These are phyloP conservation scores for Prosopis cineraria DNA, from an alignment of 306 rosid species.

Conservation along the genomic window DNA sequence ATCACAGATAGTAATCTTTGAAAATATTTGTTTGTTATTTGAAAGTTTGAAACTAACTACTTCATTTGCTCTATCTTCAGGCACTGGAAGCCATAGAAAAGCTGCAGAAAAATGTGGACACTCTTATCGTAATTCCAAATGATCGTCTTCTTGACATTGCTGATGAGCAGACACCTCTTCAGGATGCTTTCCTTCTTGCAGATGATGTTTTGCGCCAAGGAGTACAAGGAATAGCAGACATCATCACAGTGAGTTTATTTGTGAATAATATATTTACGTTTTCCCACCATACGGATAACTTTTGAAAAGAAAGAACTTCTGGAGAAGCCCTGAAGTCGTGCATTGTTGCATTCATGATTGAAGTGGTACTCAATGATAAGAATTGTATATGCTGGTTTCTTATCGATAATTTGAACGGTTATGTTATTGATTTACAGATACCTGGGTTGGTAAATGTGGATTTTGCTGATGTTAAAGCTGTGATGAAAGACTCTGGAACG, in stretches of 20 bases:
- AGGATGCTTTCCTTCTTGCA: slow-evolving; percentile 90
- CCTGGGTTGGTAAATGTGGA: slow-evolving; percentile 99
- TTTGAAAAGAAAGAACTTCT: not conserved
- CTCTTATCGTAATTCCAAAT: slow-evolving; percentile 95
- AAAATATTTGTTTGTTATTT: not conserved
- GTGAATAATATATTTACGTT: slow-evolving; percentile 12
- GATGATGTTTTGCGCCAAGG: slow-evolving; percentile 98
- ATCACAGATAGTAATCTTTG: not conserved
- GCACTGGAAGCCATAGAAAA: slow-evolving; percentile 96
- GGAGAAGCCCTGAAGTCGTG: not conserved
- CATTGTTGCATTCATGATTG: slow-evolving; percentile 11
- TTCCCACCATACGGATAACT: slow-evolving; percentile 1
- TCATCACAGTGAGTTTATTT: slow-evolving; percentile 72
- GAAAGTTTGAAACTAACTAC: not conserved
- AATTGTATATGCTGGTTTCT: slow-evolving; percentile 6
- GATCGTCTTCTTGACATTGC: slow-evolving; percentile 95
- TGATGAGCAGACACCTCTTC: slow-evolving; percentile 92
- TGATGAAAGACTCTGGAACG: slow-evolving; percentile 98
- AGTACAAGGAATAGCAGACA: slow-evolving; percentile 98
- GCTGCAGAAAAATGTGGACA: slow-evolving; percentile 93
- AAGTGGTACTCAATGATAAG: not conserved
- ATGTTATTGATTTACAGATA: slow-evolving; percentile 57
- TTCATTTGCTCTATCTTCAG: slow-evolving; percentile 47
- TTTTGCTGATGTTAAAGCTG: slow-evolving; percentile 99
- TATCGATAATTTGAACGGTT: slow-evolving; percentile 17